Conservation (phyloP, 371 early-diverging fungal species). For the Mucor circinelloides region DNA sequence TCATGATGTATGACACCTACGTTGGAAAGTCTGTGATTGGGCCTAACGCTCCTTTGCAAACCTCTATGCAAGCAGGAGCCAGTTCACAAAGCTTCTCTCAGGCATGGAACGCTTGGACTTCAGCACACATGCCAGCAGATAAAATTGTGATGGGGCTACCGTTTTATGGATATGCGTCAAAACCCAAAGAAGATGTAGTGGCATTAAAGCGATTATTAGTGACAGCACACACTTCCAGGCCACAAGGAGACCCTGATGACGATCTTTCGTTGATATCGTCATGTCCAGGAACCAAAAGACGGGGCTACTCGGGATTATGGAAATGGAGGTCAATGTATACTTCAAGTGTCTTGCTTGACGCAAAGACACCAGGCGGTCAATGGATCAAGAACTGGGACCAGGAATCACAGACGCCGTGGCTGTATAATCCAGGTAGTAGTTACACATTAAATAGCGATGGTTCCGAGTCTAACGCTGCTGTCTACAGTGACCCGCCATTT, state of each 20-base stretch:
- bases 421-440: conserved; percentile 48
- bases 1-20: conserved; percentile 57
- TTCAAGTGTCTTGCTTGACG: conserved; percentile 52
- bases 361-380: conserved; percentile 49
- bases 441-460: too few species aligned
- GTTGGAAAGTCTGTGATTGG: conserved; percentile 63
- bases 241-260: conserved; percentile 18
- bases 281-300: conserved; percentile 6
- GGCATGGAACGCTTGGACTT: conserved; percentile 53
- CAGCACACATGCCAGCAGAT: conserved; percentile 56
- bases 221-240: conserved; percentile 11
- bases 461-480: background rate
- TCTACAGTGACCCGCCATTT: conserved; percentile 42
- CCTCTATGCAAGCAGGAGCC: conserved; percentile 31
- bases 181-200: conserved; percentile 13
- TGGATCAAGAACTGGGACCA: conserved; percentile 68
- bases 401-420: conserved; percentile 62
- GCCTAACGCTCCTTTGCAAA: conserved; percentile 61
- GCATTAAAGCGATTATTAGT: conserved; percentile 7
- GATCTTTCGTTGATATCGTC: background rate
- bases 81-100: conserved; percentile 35
- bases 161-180: conserved; percentile 58
- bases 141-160: conserved; percentile 62
- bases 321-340: conserved; percentile 62
- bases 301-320: conserved; percentile 62